Evolutionary conservation across 345 rosid genomes (phyloP).

Genomic region (Physaria fendleri): DNA sequence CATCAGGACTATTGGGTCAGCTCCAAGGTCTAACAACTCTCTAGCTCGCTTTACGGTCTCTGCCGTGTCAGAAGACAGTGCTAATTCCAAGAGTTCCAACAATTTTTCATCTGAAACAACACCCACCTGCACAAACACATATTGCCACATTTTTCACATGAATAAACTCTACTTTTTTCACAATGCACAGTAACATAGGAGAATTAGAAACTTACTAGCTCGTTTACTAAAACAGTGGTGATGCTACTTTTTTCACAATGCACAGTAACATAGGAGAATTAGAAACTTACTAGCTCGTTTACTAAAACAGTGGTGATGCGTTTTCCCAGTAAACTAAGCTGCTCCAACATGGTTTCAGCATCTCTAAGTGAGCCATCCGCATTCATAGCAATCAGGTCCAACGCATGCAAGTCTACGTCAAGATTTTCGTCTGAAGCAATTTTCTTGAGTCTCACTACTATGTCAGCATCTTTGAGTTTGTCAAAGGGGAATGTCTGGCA

Average conservation of each 20-base stretch:
- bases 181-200: constrained; percentile 6
- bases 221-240: constrained; percentile 72
- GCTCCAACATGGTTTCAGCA: constrained; percentile 92
- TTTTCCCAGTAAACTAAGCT: constrained; percentile 85
- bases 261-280: constrained; percentile 8
- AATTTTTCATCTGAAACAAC: constrained; percentile 87
- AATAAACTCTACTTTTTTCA: too few species aligned
- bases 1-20: constrained; percentile 81
- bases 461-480: constrained; percentile 76
- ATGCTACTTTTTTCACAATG: too few species aligned
- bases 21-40: constrained; percentile 74
- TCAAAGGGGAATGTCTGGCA: constrained; percentile 78
- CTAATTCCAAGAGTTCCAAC: constrained; percentile 82
- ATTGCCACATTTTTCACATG: constrained; percentile 7
- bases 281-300: constrained; percentile 83
- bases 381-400: constrained; percentile 78
- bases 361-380: constrained; percentile 96
- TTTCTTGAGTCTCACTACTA: constrained; percentile 50
- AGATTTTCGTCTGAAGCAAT: constrained; percentile 66
- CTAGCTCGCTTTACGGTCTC: constrained; percentile 87
- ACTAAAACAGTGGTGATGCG: constrained; percentile 71
- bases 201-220: constrained; percentile 64
- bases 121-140: constrained; percentile 55
- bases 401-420: constrained; percentile 70
- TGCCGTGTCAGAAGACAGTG: constrained; percentile 89